Base-by-base conservation (phyloP, 345 rosid species). In the Salix koriyanagi region DNA sequence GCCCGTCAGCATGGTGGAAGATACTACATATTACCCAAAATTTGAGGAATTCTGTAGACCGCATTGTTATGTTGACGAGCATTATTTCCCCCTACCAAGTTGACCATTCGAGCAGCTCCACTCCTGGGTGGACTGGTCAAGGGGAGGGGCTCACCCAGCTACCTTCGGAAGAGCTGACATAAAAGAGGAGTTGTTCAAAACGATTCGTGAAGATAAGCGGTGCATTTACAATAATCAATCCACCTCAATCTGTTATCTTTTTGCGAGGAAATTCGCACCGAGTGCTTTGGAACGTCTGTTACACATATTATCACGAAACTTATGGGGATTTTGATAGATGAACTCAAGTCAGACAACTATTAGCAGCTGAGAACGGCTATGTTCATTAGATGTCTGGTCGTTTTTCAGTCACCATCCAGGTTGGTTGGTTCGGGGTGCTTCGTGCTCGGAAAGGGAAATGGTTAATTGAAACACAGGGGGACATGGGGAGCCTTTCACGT, bases 31-130 rank as follows among this genome's bases (percentile, higher is more conserved):
- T 68, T 83, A 92, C 88, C 89, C 84, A 1, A 91, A 90, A 80
- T 96, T 96, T 50, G 73, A 86, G 83, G 85, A 80, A 67, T 93
- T 86, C 85, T 96, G 99, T 64, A 86, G 80, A 75, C 99, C 97
- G n/a, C 85, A 89, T 12, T 96, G 99, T 79, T 94, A 94, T 15
- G 98, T 94, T 0, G 99, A 96, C 56, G 97, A 96, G 81, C 99
- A 96, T 83, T 94, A 92, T 75, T 92, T 96, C 85, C 98, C 98
- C 0, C n/a, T n/a, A 94, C 99, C 12, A 92, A 94, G 99, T 83
- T 96, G 69, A 87, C 91, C n/a, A 87, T 96, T n/a, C 79, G 85
- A 84, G 88, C 90, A 36, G 75, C 94, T 28, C n/a, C 67, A 13
- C 85, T 69, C 30, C 0, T 94, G 95, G 97, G 97, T 90, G 36